Base-by-base conservation (phyloP, 306 rosid genomes). In the Inga laurina region DNA sequence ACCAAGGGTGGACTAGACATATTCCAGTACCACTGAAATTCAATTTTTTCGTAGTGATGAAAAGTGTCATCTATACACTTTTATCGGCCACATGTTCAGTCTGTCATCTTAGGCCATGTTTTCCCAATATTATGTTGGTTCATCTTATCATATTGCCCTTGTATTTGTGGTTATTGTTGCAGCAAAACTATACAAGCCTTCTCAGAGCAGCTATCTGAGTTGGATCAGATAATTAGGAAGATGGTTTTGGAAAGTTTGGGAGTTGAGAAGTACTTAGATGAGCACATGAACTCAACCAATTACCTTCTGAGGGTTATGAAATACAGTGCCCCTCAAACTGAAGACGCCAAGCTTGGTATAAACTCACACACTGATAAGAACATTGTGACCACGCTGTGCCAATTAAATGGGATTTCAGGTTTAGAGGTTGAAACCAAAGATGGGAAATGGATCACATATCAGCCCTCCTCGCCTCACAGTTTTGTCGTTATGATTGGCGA, bases 181-280 rank as follows among this genome's bases (percentile, higher is more conserved):
- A 91, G 97, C 86, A 74, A 91, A 81, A 78, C 87, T 8, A 75
- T 94, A 19, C 85, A 85, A 44, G 79, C 88, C 9, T 94, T 79
- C 85, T 73, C 97, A 13, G 82, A 87, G 46, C 78, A 90, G 76
- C 35, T 92, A 51, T 78, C 94, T 4, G 85, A 86, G 76, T 83
- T 94, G 79, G 98, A 94, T 65, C 76, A 86, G 45, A 86, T 92
- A 4, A 56, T 91, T 2, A 88, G 98, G 76, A 92, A 83, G 88
- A 92, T 94, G 97, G 39, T 88, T 68, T 45, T 94, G 88, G 97
- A 94, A 87, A 89, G 92, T 30, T 84, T 94, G 66, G 93, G 92
- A 0, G 79, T 86, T 27, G 96, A 91, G 73, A 90, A 91, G 51
- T 90, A 89, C 83, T 27, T 92, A 77, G 97, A 51, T n/a, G 62